Evolutionary conservation across 352 stramenopile genomes (phyloP).

Genomic region (Phytopythium montanum): DNA sequence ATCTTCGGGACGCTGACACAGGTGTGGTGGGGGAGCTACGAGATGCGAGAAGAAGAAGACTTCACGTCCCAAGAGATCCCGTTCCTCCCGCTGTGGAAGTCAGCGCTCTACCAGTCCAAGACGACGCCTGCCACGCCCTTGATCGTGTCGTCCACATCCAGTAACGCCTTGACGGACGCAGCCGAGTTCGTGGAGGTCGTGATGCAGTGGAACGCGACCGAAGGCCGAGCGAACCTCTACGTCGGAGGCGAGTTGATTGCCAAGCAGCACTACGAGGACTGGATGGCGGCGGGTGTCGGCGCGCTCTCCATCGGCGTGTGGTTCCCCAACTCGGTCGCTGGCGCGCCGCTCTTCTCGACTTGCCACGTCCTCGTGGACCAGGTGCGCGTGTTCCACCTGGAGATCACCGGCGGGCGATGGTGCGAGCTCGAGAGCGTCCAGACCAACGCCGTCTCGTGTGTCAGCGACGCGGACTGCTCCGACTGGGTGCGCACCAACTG

Average conservation of each 20-base stretch:
- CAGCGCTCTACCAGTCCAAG: constrained; percentile 50
- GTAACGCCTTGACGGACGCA: constrained; percentile 4
- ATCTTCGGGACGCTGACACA: constrained; percentile 58
- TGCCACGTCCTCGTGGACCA: constrained; percentile 46
- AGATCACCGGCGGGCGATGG: constrained; percentile 55
- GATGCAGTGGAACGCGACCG: constrained; percentile 63
- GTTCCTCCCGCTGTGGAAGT: constrained; percentile 61
- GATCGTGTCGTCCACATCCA: constrained; percentile 18
- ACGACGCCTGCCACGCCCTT: constrained; percentile 27
- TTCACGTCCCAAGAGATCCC: constrained; percentile 20
- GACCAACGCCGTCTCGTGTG: constrained; percentile 25
- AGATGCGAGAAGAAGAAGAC: constrained; percentile 10
- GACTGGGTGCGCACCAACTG: constrained; percentile 44
- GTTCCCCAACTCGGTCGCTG: constrained; percentile 65
- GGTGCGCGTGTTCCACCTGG: constrained; percentile 51
- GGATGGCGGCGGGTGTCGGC: not conserved
- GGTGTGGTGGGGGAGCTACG: constrained; percentile 55
- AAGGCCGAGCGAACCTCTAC: constrained; percentile 58
- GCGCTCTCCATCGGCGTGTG: constrained; percentile 54
- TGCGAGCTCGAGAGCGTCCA: constrained; percentile 46
- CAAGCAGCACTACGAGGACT: constrained; percentile 21
- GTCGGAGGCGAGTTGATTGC: constrained; percentile 45
- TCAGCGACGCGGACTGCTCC: constrained; percentile 30
- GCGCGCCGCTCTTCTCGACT: constrained; percentile 45
- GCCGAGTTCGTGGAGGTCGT: constrained; percentile 37